phyloP scores from a whole-genome alignment of 495 filamentous ascomycete species.

The Trichoderma gamsii region DNA sequence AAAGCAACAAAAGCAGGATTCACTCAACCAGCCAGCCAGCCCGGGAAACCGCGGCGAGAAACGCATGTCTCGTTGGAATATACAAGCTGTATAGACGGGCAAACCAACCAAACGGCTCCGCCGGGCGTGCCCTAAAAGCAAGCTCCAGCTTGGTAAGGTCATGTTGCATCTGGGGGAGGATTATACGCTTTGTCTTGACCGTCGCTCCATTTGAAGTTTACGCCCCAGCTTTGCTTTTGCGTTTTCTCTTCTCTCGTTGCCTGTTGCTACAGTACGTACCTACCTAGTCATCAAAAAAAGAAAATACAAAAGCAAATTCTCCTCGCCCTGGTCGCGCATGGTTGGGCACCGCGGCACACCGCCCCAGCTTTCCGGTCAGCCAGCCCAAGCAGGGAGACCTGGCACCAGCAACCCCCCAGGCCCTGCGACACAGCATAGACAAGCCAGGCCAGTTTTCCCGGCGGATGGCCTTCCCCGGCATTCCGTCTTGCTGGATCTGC shows the following conservation, averaged over 20 bases:
- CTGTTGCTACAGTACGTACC: neutral
- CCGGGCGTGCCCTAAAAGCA: neutral
- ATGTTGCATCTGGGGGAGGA: too few species aligned
- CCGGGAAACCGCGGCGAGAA: too few species aligned
- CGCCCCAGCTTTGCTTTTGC: neutral
- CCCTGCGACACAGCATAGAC: neutral
- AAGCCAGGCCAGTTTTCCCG: neutral
- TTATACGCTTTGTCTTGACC: neutral
- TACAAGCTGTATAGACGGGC: too few species aligned
- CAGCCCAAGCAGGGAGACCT: neutral
- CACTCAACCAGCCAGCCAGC: too few species aligned
- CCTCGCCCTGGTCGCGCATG: neutral
- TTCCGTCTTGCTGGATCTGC: conserved; percentile 12
- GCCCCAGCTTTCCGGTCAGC: conserved; percentile 13
- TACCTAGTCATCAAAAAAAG: neutral
- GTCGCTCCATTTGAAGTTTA: neutral
- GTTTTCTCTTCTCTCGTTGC: neutral
- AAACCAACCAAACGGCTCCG: neutral
- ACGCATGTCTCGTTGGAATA: too few species aligned
- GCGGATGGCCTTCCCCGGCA: conserved; percentile 10
- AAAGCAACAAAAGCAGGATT: too few species aligned
- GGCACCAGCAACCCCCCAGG: neutral
- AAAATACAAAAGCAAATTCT: neutral
- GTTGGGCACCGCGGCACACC: conserved; percentile 12
- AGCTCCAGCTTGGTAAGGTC: too few species aligned